Percentiles rank a stretch among this genome's conserved stretches.
These are phyloP conservation scores for Kwoniella sp. DNA, from an alignment of 768 basidiomycete genomes.

Conservation along the genomic window DNA sequence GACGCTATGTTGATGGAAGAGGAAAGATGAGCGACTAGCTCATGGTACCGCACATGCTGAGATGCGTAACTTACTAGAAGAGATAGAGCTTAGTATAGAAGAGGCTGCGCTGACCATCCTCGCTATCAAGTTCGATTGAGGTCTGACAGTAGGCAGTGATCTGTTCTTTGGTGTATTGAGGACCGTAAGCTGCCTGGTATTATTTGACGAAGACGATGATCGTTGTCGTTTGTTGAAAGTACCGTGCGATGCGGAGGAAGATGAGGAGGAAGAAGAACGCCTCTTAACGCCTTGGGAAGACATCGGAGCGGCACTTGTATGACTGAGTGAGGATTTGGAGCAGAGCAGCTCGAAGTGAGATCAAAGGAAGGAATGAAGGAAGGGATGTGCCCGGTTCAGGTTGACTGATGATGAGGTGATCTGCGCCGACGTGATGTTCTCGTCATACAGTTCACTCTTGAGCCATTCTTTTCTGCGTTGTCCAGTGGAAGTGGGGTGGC, in stretches of 20 bases:
- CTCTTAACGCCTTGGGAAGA: conserved; percentile 3
- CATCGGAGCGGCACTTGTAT: conserved; percentile 9
- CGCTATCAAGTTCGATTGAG: neutral
- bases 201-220: neutral
- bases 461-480: no score
- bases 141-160: neutral
- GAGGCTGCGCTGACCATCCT: neutral
- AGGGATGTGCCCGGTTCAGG: neutral
- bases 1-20: neutral
- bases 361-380: neutral
- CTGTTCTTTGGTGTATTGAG: neutral
- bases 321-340: no score
- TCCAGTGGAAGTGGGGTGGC: no score
- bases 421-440: neutral
- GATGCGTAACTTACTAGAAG: neutral
- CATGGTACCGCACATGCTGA: no score
- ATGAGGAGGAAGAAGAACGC: conserved; percentile 2
- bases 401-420: conserved; percentile 1
- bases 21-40: no score
- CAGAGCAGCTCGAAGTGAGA: neutral
- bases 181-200: neutral
- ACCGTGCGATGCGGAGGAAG: neutral
- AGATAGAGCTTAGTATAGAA: neutral
- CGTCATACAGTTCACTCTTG: neutral
- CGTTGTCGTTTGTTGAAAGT: neutral